phyloP scores from a whole-genome alignment of 164 flowering plant genomes.

The Magnolia changhungtana region DNA sequence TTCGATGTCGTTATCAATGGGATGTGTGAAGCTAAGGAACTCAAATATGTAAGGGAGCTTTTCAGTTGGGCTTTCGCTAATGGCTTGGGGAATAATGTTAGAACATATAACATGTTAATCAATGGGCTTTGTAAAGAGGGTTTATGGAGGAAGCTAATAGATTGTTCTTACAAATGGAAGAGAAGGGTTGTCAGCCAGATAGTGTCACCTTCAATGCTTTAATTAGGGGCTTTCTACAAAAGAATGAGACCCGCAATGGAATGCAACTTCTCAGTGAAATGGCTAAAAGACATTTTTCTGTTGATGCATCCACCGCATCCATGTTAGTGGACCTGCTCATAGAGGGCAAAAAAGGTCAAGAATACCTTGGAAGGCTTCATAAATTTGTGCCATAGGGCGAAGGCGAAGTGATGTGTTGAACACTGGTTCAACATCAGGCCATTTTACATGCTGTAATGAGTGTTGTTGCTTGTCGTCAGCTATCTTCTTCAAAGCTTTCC shows the following conservation, averaged over 20 bases:
- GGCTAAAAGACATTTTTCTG: slow-evolving; percentile 31
- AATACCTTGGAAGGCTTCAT: too few species aligned
- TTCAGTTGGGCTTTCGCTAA: slow-evolving; percentile 19
- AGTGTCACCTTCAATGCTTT: slow-evolving; percentile 38
- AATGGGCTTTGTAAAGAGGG: slow-evolving; percentile 41
- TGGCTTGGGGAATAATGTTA: slow-evolving; percentile 35
- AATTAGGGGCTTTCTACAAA: slow-evolving; percentile 27
- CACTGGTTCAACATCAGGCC: too few species aligned
- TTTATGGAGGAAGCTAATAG: slow-evolving; percentile 38
- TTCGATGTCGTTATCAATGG: slow-evolving; percentile 41
- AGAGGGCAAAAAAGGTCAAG: too few species aligned
- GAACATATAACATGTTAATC: slow-evolving; percentile 42
- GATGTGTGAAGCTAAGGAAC: slow-evolving; percentile 40
- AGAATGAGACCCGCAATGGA: slow-evolving; percentile 26
- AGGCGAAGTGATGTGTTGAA: too few species aligned
- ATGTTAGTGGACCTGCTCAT: slow-evolving; percentile 6
- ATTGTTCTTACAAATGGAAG: slow-evolving; percentile 45
- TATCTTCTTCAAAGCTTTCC: too few species aligned
- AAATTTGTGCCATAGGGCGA: too few species aligned
- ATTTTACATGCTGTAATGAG: too few species aligned
- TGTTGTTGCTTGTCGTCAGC: too few species aligned
- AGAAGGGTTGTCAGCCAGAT: slow-evolving; percentile 43
- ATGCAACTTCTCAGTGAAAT: slow-evolving; percentile 44
- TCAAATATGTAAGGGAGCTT: slow-evolving; percentile 34
- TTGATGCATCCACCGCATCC: slow-evolving; percentile 37